Evolutionary conservation across 768 basidiomycete species (phyloP), one percentile per base, ranked within the genome.

Genomic region (Tylopilus subfusipes): DNA sequence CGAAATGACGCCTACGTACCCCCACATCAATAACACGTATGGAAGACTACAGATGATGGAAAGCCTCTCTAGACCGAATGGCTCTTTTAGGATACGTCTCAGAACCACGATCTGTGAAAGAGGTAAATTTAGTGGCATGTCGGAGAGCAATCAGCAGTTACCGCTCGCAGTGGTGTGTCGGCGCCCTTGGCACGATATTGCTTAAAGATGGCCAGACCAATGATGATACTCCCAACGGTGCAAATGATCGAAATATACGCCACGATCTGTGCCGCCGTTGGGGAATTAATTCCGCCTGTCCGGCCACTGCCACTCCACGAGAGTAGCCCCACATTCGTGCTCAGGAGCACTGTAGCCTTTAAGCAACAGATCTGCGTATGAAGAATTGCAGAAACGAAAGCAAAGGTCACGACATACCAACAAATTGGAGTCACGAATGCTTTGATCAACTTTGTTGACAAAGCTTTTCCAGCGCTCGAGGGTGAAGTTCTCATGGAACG

Each of bases 21-120:
- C 61, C 69, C 73, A 77, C 68, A 77, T 68, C 39, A 77, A 60
- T 8, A 75, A 54, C 33, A 72, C 72, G 31, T 76, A 73, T 7
- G 75, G 75, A 40, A 77, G 67, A 53, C 71, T 73, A 46, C 72
- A 77, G 47, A 73, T 64, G 31, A 76, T 71, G 6, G 76, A 65
- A 29, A 78, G 62, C 13, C 68, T 63, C 46, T 76, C 75, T 3
- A 73, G 56, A 14, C 74, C 73, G 19, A 66, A 56, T 9, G 48
- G 46, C 25, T 62, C 55, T 13, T 60, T 56, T 5, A 69, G 49
- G 14, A 69, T 69, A 5, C 65, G 68, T 44, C 61, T 68, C 49
- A 69, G 44, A 3, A 68, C 57, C 16, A 56, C 44, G 16, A 69
- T 57, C 68, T 69, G 36, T 13, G 19, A 42, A 38, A 49, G 19